Evolutionary conservation across 306 rosid genomes (phyloP).

Genomic region (Purshia tridentata): DNA sequence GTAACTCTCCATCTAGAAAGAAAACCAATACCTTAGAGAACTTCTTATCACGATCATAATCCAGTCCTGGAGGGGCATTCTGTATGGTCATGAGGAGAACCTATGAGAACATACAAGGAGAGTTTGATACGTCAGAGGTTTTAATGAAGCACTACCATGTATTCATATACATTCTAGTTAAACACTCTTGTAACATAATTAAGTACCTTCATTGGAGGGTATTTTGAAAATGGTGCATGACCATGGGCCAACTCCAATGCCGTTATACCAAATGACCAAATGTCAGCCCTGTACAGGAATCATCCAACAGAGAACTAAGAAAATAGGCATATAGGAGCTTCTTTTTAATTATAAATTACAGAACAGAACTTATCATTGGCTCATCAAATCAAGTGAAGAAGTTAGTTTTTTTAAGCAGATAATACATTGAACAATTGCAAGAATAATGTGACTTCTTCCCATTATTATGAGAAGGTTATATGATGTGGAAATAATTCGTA

Average conservation of each 20-base stretch:
- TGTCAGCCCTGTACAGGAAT: conserved; percentile 56
- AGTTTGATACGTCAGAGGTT: conserved; percentile 7
- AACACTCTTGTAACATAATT: background rate
- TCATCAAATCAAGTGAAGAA: background rate
- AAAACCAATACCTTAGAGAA: conserved; percentile 95
- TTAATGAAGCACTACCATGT: background rate
- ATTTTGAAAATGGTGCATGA: conserved; percentile 57
- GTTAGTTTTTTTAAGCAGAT: background rate
- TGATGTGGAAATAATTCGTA: background rate
- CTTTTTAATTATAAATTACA: background rate
- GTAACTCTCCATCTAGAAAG: conserved; percentile 50
- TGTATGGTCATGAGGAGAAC: conserved; percentile 98
- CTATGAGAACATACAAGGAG: conserved; percentile 37
- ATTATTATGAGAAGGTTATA: background rate
- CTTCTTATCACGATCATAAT: conserved; percentile 92
- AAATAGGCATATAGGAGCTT: background rate
- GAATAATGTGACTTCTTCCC: background rate
- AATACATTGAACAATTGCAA: conserved; percentile 5
- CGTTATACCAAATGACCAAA: conserved; percentile 62
- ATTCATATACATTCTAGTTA: background rate
- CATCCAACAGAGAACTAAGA: conserved; percentile 7
- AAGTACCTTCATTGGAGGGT: conserved; percentile 59
- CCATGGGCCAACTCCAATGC: conserved; percentile 65
- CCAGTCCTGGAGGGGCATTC: conserved; percentile 99
- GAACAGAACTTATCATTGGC: background rate